phyloP scores from a whole-genome alignment of 176 grass and related monocot species.

The Oryza glumipatula region DNA sequence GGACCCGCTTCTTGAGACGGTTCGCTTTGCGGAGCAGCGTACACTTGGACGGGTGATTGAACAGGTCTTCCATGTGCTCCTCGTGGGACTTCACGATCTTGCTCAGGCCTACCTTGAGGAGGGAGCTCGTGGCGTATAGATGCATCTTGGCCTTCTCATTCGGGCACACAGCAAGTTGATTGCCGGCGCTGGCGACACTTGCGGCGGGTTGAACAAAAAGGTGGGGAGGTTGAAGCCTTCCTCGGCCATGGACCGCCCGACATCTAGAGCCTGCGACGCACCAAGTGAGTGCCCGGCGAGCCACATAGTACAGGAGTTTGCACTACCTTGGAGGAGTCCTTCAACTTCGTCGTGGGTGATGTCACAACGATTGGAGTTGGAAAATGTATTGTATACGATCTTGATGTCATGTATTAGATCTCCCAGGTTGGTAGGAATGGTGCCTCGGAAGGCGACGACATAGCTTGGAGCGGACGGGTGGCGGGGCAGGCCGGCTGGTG shows the following conservation, averaged over 20 bases:
- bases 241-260: neutral
- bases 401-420: neutral
- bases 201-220: neutral
- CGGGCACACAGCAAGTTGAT: neutral
- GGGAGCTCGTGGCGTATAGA: neutral
- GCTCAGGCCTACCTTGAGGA: neutral
- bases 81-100: neutral
- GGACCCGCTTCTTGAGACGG: too few species aligned
- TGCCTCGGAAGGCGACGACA: constrained; percentile 28
- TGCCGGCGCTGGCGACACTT: constrained; percentile 11
- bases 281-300: constrained; percentile 34
- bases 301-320: neutral
- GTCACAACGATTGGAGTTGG: neutral
- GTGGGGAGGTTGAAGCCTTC: neutral
- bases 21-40: too few species aligned
- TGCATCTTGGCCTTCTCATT: neutral
- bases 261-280: constrained; percentile 32
- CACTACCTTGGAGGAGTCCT: too few species aligned
- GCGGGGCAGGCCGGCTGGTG: neutral
- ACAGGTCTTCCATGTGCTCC: neutral
- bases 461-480: constrained; percentile 24
- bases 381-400: constrained; percentile 19
- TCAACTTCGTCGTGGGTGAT: neutral
- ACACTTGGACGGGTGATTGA: neutral
- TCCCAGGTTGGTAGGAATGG: neutral